phyloP scores from a whole-genome alignment of 2,329 filamentous ascomycete genomes.

The Arthroderma uncinatum region DNA sequence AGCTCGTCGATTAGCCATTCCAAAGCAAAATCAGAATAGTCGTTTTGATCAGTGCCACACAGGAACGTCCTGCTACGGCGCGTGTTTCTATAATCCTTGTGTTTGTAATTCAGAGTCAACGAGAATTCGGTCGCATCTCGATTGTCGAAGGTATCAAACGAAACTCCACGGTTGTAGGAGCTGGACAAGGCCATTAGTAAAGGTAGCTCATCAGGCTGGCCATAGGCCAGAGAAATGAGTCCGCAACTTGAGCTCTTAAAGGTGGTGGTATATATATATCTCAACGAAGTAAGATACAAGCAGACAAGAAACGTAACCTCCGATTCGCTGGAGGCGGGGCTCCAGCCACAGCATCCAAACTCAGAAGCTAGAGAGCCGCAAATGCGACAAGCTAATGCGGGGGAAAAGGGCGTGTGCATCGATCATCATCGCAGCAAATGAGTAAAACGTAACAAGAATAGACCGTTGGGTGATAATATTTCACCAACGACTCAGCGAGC shows the following conservation, averaged over 20 bases:
- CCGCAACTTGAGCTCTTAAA: not conserved
- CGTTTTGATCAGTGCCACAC: constrained; percentile 80
- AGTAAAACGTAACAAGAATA: not conserved
- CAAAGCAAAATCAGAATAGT: constrained; percentile 83
- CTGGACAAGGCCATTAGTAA: constrained; percentile 26
- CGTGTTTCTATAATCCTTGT: constrained; percentile 71
- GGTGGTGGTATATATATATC: not conserved
- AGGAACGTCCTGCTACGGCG: constrained; percentile 79
- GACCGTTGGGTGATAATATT: no score
- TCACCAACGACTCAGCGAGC: no score
- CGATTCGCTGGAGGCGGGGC: not conserved
- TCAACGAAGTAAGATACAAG: not conserved
- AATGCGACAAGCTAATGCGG: not conserved
- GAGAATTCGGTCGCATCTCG: constrained; percentile 59
- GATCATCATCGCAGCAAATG: no score
- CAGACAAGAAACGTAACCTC: not conserved
- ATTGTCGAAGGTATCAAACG: constrained; percentile 63
- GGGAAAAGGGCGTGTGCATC: not conserved
- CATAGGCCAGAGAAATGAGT: constrained; percentile 9
- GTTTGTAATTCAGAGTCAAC: constrained; percentile 72
- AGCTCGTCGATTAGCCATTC: constrained; percentile 88
- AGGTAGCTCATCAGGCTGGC: constrained; percentile 1
- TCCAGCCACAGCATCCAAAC: not conserved
- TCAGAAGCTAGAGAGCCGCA: not conserved
- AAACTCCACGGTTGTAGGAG: constrained; percentile 56